Conservation (phyloP, 768 basidiomycete species). For the Lactarius evosmus region DNA sequence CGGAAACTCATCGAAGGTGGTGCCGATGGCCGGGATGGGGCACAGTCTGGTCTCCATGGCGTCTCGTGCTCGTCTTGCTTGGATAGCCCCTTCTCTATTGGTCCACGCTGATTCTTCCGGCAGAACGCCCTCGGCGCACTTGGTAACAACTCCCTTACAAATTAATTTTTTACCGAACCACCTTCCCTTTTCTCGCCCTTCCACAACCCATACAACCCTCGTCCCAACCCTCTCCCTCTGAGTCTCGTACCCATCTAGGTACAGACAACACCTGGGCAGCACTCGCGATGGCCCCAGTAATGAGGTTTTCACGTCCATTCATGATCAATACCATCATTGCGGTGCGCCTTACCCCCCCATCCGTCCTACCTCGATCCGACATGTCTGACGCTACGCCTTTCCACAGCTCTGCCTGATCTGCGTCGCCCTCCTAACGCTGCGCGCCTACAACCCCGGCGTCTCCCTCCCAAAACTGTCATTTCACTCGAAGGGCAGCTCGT, state of each 20-base stretch:
- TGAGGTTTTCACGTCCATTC: neutral
- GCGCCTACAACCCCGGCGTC: neutral
- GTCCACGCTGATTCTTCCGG: too few species aligned
- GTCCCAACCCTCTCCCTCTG: too few species aligned
- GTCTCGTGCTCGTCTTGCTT: too few species aligned
- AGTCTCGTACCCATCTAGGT: too few species aligned
- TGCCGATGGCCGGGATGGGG: too few species aligned
- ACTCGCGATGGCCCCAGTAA: neutral
- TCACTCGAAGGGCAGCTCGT: neutral
- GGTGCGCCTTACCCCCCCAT: neutral
- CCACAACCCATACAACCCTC: neutral
- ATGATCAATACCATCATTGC: neutral
- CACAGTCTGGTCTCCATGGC: too few species aligned
- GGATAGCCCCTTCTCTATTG: too few species aligned
- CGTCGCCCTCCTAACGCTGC: neutral
- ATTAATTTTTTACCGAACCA: too few species aligned
- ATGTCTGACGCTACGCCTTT: neutral
- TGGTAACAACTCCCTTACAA: too few species aligned
- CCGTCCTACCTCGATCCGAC: neutral
- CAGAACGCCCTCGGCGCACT: too few species aligned
- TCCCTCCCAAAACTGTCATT: neutral
- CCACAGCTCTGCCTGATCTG: conserved; percentile 1
- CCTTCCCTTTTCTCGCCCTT: neutral
- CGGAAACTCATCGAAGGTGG: too few species aligned
- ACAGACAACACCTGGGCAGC: neutral